Evolutionary conservation across 768 basidiomycete genomes (phyloP).

Genomic region (Auricularia heimuer): DNA sequence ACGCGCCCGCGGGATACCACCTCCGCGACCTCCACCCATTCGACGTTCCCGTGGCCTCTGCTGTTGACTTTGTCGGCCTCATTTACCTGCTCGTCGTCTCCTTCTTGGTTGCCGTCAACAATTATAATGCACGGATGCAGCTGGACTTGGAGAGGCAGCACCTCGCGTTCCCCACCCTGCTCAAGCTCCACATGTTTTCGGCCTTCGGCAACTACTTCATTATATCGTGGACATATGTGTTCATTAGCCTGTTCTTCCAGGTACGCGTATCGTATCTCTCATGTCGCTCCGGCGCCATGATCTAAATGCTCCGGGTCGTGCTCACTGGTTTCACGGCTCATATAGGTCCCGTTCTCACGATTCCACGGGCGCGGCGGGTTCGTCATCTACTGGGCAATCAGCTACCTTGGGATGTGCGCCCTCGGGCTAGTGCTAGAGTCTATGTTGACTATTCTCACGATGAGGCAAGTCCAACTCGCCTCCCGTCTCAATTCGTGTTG

Average conservation of each 20-base stretch:
- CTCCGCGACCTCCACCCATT: constrained; percentile 46
- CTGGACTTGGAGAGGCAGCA: neutral
- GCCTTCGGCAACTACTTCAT: neutral
- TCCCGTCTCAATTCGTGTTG: too few relatives aligned
- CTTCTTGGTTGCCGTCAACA: constrained; percentile 11
- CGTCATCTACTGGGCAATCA: constrained; percentile 59
- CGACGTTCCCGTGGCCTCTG: constrained; percentile 36
- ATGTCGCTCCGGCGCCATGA: too few relatives aligned
- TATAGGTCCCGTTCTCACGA: neutral
- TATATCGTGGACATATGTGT: neutral
- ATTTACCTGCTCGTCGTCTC: constrained; percentile 23
- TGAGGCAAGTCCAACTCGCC: constrained; percentile 6
- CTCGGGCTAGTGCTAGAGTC: constrained; percentile 53
- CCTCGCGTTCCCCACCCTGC: neutral
- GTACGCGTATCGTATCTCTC: too few relatives aligned
- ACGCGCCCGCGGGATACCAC: constrained; percentile 35
- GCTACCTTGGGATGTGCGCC: constrained; percentile 46
- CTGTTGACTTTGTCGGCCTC: constrained; percentile 23
- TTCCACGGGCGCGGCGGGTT: constrained; percentile 43
- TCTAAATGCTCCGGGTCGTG: too few relatives aligned
- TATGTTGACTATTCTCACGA: constrained; percentile 45
- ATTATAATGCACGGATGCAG: constrained; percentile 22
- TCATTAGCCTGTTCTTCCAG: too few relatives aligned
- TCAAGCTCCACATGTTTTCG: neutral
- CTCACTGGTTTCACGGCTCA: too few relatives aligned